Percentiles rank a stretch among this genome's conserved stretches.
phyloP scores from a whole-genome alignment of 108 stramenopile genomes.

The Bacterosira constricta region DNA sequence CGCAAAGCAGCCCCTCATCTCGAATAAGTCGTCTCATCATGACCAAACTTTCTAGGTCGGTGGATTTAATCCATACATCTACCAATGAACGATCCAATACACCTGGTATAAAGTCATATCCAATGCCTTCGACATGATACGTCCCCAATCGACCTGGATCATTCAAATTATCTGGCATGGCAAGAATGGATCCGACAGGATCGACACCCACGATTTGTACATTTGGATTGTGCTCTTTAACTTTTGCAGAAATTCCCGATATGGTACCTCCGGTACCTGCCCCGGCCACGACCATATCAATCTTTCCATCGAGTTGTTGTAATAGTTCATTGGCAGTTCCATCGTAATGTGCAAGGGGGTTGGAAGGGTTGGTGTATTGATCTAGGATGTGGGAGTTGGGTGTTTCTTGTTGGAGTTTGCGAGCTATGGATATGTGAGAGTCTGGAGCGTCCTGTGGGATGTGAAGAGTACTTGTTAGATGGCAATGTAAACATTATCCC shows the following conservation, averaged over 20 bases:
- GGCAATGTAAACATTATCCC: too few species aligned
- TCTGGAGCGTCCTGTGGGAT: constrained; percentile 75
- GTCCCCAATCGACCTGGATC: constrained; percentile 68
- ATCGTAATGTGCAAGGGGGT: constrained; percentile 93
- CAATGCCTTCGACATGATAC: constrained; percentile 94
- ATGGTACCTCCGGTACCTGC: constrained; percentile 91
- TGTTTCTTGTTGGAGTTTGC: constrained; percentile 82
- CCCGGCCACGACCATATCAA: constrained; percentile 85
- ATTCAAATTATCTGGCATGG: constrained; percentile 85
- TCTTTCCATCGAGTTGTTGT: constrained; percentile 71
- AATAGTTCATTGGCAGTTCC: constrained; percentile 92
- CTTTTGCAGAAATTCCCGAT: constrained; percentile 79
- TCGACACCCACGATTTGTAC: constrained; percentile 87
- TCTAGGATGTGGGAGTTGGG: constrained; percentile 91
- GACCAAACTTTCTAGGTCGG: constrained; percentile 70
- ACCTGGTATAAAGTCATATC: constrained; percentile 94
- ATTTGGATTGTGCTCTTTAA: constrained; percentile 80
- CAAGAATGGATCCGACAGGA: constrained; percentile 80
- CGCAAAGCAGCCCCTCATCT: constrained; percentile 91
- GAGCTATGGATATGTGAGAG: constrained; percentile 89
- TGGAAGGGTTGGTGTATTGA: constrained; percentile 87
- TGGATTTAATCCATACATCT: constrained; percentile 86
- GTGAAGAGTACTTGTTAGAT: too few species aligned
- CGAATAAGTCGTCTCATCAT: constrained; percentile 90
- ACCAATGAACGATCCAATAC: constrained; percentile 85